Conservation (phyloP, 352 stramenopile genomes). For the Phytopythium cucurbitacearum region DNA sequence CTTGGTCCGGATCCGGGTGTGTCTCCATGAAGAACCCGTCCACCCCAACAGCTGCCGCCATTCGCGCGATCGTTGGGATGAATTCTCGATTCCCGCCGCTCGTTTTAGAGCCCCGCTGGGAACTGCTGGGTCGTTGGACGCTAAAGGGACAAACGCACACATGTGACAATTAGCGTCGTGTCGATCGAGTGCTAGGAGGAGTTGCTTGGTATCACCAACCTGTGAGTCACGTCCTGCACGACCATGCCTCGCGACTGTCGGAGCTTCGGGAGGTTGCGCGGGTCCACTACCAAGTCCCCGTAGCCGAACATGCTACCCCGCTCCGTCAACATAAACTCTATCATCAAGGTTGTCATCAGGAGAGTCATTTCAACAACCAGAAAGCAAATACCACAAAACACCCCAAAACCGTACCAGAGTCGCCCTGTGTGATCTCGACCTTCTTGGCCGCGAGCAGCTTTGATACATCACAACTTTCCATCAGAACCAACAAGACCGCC, state of each 20-base stretch:
- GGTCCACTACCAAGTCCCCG: slow-evolving; percentile 83
- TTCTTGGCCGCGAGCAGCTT: slow-evolving; percentile 79
- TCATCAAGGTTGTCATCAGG: slow-evolving; percentile 1
- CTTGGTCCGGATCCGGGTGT: slow-evolving; percentile 59
- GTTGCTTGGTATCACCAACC: slow-evolving; percentile 8
- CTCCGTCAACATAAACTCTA: slow-evolving; percentile 83
- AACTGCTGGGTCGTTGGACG: slow-evolving; percentile 63
- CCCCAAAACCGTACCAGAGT: slow-evolving; percentile 21
- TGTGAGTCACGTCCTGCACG: slow-evolving; percentile 87
- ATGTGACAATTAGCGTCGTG: neutral
- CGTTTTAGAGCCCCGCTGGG: slow-evolving; percentile 29
- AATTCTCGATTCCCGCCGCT: slow-evolving; percentile 75
- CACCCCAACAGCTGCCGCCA: slow-evolving; percentile 82
- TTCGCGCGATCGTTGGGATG: slow-evolving; percentile 80
- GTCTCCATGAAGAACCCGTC: slow-evolving; percentile 89
- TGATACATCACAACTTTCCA: slow-evolving; percentile 3
- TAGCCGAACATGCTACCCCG: slow-evolving; percentile 87
- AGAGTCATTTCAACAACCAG: slow-evolving; percentile 4
- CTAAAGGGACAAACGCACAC: slow-evolving; percentile 14
- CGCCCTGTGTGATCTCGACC: slow-evolving; percentile 47
- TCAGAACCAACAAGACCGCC: neutral
- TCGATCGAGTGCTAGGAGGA: neutral
- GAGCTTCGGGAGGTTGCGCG: slow-evolving; percentile 77
- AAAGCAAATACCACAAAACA: no score
- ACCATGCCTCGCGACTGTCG: slow-evolving; percentile 54